Conservation (phyloP, 108 stramenopile genomes). For the Cyclotella cryptica region DNA sequence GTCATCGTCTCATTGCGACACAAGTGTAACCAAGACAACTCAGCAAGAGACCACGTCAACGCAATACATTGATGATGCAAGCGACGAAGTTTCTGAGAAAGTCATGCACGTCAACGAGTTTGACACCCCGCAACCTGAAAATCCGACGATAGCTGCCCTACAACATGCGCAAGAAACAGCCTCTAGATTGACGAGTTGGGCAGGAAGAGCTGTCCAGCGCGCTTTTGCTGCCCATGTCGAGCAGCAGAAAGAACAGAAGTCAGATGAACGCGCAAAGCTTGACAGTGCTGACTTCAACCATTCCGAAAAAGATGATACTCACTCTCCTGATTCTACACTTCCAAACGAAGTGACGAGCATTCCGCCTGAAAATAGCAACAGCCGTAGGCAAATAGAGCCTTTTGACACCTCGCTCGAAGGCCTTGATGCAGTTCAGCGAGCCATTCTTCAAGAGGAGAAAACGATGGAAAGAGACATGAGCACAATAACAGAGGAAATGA, state of each 20-base stretch:
- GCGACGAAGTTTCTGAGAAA: background rate
- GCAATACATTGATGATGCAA: background rate
- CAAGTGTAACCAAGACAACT: background rate
- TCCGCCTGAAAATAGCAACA: conserved; percentile 20
- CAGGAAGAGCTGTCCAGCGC: conserved; percentile 88
- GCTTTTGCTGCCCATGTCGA: conserved; percentile 77
- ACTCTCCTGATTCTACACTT: conserved; percentile 15
- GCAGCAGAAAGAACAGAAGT: conserved; percentile 38
- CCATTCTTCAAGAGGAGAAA: conserved; percentile 57
- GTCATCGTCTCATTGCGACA: background rate
- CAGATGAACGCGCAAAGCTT: conserved; percentile 22
- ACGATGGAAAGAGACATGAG: conserved; percentile 78
- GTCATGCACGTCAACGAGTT: conserved; percentile 21
- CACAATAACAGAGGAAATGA: conserved; percentile 95
- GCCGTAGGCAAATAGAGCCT: conserved; percentile 17
- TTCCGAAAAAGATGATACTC: conserved; percentile 25
- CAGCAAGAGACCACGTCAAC: background rate
- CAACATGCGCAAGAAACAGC: conserved; percentile 86
- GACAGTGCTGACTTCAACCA: conserved; percentile 20
- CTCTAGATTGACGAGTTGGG: conserved; percentile 88
- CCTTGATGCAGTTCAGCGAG: conserved; percentile 40
- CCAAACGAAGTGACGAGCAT: background rate
- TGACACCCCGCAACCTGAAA: conserved; percentile 16
- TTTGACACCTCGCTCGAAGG: conserved; percentile 55
- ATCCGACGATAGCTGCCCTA: conserved; percentile 70